Evolutionary conservation across 2,329 filamentous ascomycete species (phyloP).

Genomic region (Colletotrichum coccodes): DNA sequence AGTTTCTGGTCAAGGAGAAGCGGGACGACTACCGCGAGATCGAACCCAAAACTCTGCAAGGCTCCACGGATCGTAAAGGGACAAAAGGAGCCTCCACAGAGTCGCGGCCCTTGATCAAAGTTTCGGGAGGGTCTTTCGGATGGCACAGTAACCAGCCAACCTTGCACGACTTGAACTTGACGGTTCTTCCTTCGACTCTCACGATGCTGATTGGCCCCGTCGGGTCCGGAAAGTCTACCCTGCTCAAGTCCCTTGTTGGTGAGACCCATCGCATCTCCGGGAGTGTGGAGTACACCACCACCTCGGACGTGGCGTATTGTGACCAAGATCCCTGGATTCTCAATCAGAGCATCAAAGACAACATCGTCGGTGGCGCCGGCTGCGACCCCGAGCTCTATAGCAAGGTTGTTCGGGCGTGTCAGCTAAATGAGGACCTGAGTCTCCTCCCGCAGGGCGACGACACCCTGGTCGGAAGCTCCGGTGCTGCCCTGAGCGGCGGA

Average conservation of each 20-base stretch:
- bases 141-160: background rate
- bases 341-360: constrained; percentile 41
- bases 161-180: background rate
- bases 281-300: constrained; percentile 24
- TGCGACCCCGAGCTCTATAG: constrained; percentile 43
- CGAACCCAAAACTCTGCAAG: too few species aligned
- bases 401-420: constrained; percentile 33
- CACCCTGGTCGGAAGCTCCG: constrained; percentile 11
- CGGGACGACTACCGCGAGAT: constrained; percentile 6
- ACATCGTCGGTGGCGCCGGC: background rate
- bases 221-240: constrained; percentile 48
- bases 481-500: constrained; percentile 15
- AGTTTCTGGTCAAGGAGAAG: constrained; percentile 34
- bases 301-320: constrained; percentile 38
- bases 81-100: too few species aligned
- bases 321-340: constrained; percentile 40
- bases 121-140: background rate
- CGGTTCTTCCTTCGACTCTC: background rate
- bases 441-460: background rate
- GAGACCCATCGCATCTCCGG: constrained; percentile 35
- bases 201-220: constrained; percentile 30
- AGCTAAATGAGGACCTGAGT: constrained; percentile 5
- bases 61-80: fast-evolving
- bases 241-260: constrained; percentile 44
- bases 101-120: background rate